These are phyloP conservation scores for Vicia sativa DNA, from an alignment of 306 rosid genomes.

Conservation along the genomic window DNA sequence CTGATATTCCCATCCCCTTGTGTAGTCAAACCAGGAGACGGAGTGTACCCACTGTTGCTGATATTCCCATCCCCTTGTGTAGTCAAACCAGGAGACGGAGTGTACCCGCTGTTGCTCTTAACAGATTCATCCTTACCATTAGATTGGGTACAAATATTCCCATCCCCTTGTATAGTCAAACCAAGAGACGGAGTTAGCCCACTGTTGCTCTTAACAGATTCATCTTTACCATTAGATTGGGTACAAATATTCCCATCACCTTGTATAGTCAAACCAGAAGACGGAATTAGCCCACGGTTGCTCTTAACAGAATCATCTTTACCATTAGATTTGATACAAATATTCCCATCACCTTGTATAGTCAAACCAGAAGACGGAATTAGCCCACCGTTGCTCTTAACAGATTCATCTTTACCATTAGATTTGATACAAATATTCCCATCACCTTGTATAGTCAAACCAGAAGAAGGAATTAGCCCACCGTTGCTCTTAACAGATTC, in stretches of 20 bases:
- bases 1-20: conserved; percentile 56
- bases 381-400: conserved; percentile 48
- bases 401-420: conserved; percentile 34
- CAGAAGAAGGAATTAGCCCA: conserved; percentile 45
- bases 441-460: conserved; percentile 36
- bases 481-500: conserved; percentile 42
- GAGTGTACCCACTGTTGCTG: conserved; percentile 16
- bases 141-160: too few species aligned
- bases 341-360: too few species aligned
- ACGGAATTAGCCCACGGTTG: conserved; percentile 38
- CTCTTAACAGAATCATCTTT: conserved; percentile 46
- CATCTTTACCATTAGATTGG: background rate
- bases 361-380: too few species aligned
- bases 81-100: conserved; percentile 52
- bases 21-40: conserved; percentile 48
- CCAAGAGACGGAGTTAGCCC: conserved; percentile 13
- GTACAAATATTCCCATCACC: too few species aligned
- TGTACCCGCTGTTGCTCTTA: conserved; percentile 16
- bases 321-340: too few species aligned
- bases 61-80: conserved; percentile 15
- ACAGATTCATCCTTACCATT: conserved; percentile 38
- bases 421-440: too few species aligned
- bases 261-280: too few species aligned
- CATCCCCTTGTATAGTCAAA: too few species aligned
- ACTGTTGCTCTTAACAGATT: conserved; percentile 51